Evolutionary conservation across 345 rosid genomes (phyloP).

Genomic region (Conringia planisiliqua): DNA sequence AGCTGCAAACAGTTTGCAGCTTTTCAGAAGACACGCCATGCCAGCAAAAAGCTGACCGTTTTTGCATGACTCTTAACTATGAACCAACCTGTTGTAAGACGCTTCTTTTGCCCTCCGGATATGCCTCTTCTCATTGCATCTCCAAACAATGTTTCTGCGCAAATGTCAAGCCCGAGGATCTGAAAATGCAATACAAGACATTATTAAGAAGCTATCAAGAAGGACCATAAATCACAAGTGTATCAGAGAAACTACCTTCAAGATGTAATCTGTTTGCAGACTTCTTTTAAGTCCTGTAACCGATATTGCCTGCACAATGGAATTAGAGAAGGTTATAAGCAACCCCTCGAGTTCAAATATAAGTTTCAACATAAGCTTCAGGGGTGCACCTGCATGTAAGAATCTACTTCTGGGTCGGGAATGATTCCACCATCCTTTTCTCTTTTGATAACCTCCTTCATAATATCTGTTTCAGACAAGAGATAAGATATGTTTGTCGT

Average conservation of each 20-base stretch:
- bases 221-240: neutral
- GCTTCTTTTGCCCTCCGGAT: conserved; percentile 79
- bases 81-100: conserved; percentile 65
- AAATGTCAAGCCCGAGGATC: conserved; percentile 67
- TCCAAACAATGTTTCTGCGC: conserved; percentile 73
- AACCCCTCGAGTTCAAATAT: too few relatives aligned
- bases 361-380: neutral
- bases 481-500: too few relatives aligned
- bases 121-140: conserved; percentile 70
- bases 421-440: conserved; percentile 74
- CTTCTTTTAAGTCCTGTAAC: conserved; percentile 54
- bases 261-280: conserved; percentile 69
- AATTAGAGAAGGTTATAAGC: neutral
- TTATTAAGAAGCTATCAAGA: neutral
- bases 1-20: conserved; percentile 29
- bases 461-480: conserved; percentile 59
- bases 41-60: neutral
- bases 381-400: conserved; percentile 61
- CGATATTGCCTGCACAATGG: conserved; percentile 53
- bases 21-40: neutral
- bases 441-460: conserved; percentile 61
- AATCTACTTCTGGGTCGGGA: conserved; percentile 77
- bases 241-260: conserved; percentile 48
- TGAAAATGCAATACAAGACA: conserved; percentile 22
- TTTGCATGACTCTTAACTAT: neutral